Conservation (phyloP, 345 rosid genomes). For the Rhizophora apiculata region DNA sequence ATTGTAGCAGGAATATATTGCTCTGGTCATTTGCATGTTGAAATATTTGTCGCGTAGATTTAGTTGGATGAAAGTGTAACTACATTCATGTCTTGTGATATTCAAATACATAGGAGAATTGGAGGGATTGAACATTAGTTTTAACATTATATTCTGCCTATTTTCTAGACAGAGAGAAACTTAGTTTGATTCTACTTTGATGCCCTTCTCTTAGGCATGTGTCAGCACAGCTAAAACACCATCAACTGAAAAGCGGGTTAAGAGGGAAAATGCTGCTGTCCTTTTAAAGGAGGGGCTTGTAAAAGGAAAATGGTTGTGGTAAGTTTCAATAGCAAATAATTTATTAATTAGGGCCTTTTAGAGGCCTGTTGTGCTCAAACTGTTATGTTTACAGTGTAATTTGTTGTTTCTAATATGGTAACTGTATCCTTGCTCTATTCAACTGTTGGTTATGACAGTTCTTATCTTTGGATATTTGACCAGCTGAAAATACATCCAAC, state of each 20-base stretch:
- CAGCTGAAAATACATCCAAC: neutral
- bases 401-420: neutral
- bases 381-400: neutral
- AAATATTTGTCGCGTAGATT: neutral
- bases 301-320: conserved; percentile 94
- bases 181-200: neutral
- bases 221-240: conserved; percentile 40
- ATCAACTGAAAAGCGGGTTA: conserved; percentile 55
- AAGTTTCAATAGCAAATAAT: conserved; percentile 20
- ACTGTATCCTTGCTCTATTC: neutral
- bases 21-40: neutral
- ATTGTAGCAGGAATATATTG: neutral
- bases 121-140: neutral
- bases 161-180: neutral
- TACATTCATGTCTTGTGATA: neutral
- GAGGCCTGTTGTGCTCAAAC: neutral
- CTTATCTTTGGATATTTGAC: neutral
- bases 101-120: neutral
- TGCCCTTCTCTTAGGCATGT: conserved; percentile 47
- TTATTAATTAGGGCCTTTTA: neutral
- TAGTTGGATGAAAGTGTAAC: neutral
- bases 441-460: neutral
- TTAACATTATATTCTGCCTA: neutral
- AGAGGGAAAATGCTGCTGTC: conserved; percentile 55
- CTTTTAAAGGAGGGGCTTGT: conserved; percentile 67